Evolutionary conservation across 176 grass and related monocot species (phyloP), one percentile per base, ranked within the genome.

Genomic region (Pharus latifolius): DNA sequence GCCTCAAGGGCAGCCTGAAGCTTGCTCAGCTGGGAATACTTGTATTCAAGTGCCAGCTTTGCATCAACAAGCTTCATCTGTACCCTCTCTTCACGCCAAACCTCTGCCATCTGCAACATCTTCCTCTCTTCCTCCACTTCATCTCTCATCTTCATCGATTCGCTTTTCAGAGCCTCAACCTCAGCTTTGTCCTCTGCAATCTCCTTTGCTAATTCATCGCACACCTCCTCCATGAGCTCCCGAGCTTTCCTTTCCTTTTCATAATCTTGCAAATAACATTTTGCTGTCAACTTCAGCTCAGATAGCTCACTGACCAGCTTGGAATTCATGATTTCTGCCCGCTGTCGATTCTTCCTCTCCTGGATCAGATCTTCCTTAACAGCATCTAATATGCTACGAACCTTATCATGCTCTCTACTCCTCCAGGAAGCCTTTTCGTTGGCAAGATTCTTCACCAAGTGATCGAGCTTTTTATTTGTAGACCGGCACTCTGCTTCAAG

Each of bases 71-170:
- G 79, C 78, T 89, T 89, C 87, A 89, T 85, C 24, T 89, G 87
- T n/a, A 89, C 87, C 63, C 87, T 77, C 62, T 89, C 87, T 78
- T 89, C 87, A 66, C 87, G 76, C 87, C 87, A 89, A 79, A 89
- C 87, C 69, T 89, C 87, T 9, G 82, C 87, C 82, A 89, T 74
- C 63, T 89, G 88, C 22, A 91, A 74, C 88, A 84, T 91, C 70
- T 73, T 91, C 69, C 81, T 83, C 65, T 91, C 88, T 80, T 91
- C 80, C 74, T 81, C 84, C n/a, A 91, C 55, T 69, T 91, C 88
- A 56, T 91, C 80, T 61, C 71, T 75, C 16, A 83, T 63, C 69
- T 83, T 87, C 56, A 87, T 57, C 0, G 83, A 82, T 73, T 87
- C 88, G 38, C 25, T 56, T 68, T 74, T 83, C 24, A 91, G 70